Percentiles rank a stretch among this genome's conserved stretches.
Conservation (phyloP, 2,329 filamentous ascomycete species). For the Cylindrodendrum hubeiense region DNA sequence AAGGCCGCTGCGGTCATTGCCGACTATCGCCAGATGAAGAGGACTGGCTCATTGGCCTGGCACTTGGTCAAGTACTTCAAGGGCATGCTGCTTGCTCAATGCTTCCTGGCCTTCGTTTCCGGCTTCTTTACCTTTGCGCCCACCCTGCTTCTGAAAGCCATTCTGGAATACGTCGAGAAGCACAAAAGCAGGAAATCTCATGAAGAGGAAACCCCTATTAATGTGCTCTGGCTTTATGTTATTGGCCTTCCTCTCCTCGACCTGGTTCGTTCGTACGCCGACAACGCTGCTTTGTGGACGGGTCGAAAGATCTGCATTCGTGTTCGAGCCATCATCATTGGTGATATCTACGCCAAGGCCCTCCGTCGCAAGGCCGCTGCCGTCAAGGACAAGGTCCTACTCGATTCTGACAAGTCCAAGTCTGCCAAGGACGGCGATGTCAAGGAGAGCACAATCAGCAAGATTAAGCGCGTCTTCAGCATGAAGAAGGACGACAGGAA, state of each 20-base stretch:
- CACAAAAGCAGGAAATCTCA: conserved; percentile 60
- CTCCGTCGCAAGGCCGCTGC: conserved; percentile 90
- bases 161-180: conserved; percentile 93
- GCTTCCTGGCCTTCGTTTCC: conserved; percentile 81
- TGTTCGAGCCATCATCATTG: conserved; percentile 93
- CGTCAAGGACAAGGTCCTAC: conserved; percentile 79
- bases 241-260: conserved; percentile 89
- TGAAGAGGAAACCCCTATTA: conserved; percentile 72
- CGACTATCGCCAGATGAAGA: conserved; percentile 87
- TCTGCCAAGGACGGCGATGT: conserved; percentile 47
- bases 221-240: conserved; percentile 96
- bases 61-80: conserved; percentile 91
- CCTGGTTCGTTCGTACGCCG: conserved; percentile 82
- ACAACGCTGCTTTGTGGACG: conserved; percentile 91
- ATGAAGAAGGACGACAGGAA: conserved; percentile 69
- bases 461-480: conserved; percentile 69
- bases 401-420: conserved; percentile 60
- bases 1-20: conserved; percentile 85
- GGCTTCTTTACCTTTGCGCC: conserved; percentile 91
- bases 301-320: conserved; percentile 95
- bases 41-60: conserved; percentile 81
- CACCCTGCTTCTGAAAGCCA: conserved; percentile 89
- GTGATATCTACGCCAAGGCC: conserved; percentile 97
- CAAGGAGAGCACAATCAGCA: conserved; percentile 59
- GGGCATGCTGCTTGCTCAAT: conserved; percentile 79